Percentiles rank a stretch among this genome's conserved stretches.
These are phyloP conservation scores for Mallotus repandus DNA, from an alignment of 441 rosid genomes.

Conservation along the genomic window DNA sequence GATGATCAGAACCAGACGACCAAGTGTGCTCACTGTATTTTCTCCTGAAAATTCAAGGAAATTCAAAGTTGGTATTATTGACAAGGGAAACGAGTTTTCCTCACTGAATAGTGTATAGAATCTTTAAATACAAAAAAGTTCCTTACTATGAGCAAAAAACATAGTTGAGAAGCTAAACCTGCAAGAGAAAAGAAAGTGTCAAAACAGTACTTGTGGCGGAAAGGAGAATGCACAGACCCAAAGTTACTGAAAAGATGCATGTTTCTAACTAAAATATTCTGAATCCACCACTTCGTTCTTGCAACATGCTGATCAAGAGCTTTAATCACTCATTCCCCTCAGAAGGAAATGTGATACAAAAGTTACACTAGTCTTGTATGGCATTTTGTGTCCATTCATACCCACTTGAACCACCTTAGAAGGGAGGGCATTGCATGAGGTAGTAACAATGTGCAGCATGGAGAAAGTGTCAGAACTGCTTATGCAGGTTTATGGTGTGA, in stretches of 20 bases:
- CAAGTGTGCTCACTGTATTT: slow-evolving; percentile 75
- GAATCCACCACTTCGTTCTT: not conserved
- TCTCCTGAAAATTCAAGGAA: slow-evolving; percentile 56
- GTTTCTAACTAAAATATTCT: not conserved
- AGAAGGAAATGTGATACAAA: too few species aligned
- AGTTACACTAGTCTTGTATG: too few species aligned
- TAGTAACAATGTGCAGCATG: too few species aligned
- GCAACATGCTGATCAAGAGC: not conserved
- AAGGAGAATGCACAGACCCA: not conserved
- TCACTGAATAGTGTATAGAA: not conserved
- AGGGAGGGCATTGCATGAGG: too few species aligned
- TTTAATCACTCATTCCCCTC: not conserved
- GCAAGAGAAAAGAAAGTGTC: slow-evolving; percentile 25
- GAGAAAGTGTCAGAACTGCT: not conserved
- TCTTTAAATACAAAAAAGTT: not conserved
- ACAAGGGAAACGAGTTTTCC: slow-evolving; percentile 13
- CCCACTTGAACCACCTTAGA: too few species aligned
- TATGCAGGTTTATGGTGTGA: not conserved
- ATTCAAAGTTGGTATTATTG: not conserved
- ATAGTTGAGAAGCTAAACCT: slow-evolving; percentile 93
- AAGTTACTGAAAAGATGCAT: not conserved
- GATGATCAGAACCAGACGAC: slow-evolving; percentile 74
- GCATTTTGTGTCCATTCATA: too few species aligned
- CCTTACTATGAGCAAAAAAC: slow-evolving; percentile 93
- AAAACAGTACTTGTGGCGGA: not conserved